Percentiles rank a stretch among this genome's conserved stretches.
Conservation (phyloP, 1,139 yeast species). For the Tardiomyces digboiensis region DNA sequence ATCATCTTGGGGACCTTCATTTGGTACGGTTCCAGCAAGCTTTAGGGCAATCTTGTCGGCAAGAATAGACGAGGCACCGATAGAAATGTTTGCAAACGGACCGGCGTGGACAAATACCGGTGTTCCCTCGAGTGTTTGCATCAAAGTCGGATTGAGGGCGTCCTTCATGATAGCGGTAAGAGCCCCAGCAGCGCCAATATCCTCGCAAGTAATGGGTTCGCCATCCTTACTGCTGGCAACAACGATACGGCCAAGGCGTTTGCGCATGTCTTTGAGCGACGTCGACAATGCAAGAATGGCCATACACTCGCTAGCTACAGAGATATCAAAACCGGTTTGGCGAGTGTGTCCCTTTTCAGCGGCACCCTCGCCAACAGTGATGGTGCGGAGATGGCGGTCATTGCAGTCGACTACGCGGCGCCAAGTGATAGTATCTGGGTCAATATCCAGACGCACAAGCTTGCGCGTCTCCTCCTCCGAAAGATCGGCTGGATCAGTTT, state of each 20-base stretch:
- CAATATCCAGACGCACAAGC: constrained; percentile 85
- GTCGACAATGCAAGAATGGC: constrained; percentile 90
- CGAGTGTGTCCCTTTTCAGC: constrained; percentile 89
- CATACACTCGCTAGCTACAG: constrained; percentile 98
- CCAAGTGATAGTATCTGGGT: constrained; percentile 93
- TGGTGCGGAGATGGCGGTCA: constrained; percentile 85
- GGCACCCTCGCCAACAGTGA: constrained; percentile 89
- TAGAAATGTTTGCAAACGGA: constrained; percentile 95
- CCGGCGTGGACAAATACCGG: constrained; percentile 99
- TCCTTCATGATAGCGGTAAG: constrained; percentile 92
- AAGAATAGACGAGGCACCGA: constrained; percentile 84
- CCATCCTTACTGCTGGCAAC: constrained; percentile 79
- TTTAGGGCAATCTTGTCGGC: constrained; percentile 96
- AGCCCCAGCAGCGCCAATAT: constrained; percentile 96
- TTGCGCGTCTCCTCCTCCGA: constrained; percentile 66
- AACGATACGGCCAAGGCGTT: constrained; percentile 84
- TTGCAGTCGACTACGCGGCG: constrained; percentile 95
- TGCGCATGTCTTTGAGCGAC: constrained; percentile 79
- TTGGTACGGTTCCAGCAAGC: constrained; percentile 65
- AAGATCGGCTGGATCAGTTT: constrained; percentile 76
- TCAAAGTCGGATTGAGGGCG: constrained; percentile 92
- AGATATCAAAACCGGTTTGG: constrained; percentile 89
- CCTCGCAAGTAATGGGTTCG: constrained; percentile 91
- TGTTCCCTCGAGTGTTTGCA: constrained; percentile 98
- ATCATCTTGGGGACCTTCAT: constrained; percentile 47